Conservation (phyloP, 2,329 filamentous ascomycete species). For the Arthrobotrys conoides region DNA sequence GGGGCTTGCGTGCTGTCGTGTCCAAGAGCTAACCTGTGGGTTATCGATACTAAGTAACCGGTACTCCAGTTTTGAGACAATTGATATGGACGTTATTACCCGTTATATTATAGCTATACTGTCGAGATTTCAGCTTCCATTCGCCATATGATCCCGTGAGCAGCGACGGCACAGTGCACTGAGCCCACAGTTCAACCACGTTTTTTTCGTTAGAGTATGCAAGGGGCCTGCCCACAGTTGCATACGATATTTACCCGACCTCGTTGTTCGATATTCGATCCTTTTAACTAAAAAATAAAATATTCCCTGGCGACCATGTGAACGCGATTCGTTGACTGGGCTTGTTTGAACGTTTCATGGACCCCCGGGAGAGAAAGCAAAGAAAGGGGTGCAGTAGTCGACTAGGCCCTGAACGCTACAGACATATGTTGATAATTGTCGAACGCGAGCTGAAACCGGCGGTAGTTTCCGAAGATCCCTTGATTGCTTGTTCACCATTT, state of each 20-base stretch:
- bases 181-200: not conserved
- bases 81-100: not conserved
- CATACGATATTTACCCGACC: slow-evolving; percentile 10
- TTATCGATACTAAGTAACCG: not conserved
- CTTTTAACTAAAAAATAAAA: too few relatives aligned
- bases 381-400: not conserved
- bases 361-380: not conserved
- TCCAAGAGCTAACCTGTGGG: not conserved
- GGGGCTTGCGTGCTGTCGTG: not conserved
- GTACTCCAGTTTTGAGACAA: not conserved
- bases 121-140: too few relatives aligned
- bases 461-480: slow-evolving; percentile 27
- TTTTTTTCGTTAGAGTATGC: slow-evolving; percentile 16
- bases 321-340: not conserved
- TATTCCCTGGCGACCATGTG: slow-evolving; percentile 6
- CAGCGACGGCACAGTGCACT: not conserved
- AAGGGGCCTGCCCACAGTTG: slow-evolving; percentile 1
- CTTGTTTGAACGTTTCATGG: slow-evolving; percentile 21
- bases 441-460: slow-evolving; percentile 22
- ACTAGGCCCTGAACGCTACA: not conserved
- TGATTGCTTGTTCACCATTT: slow-evolving; percentile 14
- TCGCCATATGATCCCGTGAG: not conserved
- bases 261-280: not conserved
- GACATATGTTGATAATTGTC: slow-evolving; percentile 13
- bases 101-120: slow-evolving; percentile 4